Base-by-base conservation (phyloP, 805 yeast species). In the Nematodospora valgi region DNA sequence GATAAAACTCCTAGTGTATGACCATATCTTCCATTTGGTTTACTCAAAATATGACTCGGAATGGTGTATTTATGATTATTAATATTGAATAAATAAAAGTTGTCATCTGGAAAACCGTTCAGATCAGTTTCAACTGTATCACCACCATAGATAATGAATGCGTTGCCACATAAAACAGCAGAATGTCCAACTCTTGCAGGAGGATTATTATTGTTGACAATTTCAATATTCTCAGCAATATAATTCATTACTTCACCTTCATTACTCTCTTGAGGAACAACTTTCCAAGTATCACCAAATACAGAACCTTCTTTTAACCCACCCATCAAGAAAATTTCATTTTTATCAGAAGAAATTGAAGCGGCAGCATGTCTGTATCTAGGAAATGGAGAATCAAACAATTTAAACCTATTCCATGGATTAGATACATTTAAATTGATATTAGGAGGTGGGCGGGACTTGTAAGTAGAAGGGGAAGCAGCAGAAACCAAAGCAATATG, bases 151-250 rank as follows among this genome's bases (percentile, higher is more conserved):
- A 93, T 78, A 29, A 93, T 88, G 51, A 82, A 93, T 1, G 98
- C 98, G 53, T 89, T 91, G 10, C 98, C 98, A 41, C 95, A 82
- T 22, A 91, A 70, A 7, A 89, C 84, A 2, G 95, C 74, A 5
- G 96, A 86, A 60, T 93, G 99, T 3, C 98, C 98, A 5, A 91
- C 96, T 49, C 98, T 79, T 22, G 98, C 96, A 13, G 96, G 91
- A 2, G 97, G 96, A 12, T 86, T 77, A 33, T 84, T 80, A 33
- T 78, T 76, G 41, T 84, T 85, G 40, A 83, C 86, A 23, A 59
- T 61, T 36, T 58, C 71, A 34, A 58, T 51, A 30, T 46, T 53
- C 23, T 51, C 50, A 7, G 70, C 68, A 30, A 49, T 41, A 39
- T 56, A 60, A 10, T 49, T 51, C n/a, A 38, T 44, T 16, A 56